A percentile compares a stretch with the other conserved stretches of the same genome.
These are phyloP conservation scores for Ceratobasidium sp. DNA, from an alignment of 1,284 basidiomycete genomes.

Conservation along the genomic window DNA sequence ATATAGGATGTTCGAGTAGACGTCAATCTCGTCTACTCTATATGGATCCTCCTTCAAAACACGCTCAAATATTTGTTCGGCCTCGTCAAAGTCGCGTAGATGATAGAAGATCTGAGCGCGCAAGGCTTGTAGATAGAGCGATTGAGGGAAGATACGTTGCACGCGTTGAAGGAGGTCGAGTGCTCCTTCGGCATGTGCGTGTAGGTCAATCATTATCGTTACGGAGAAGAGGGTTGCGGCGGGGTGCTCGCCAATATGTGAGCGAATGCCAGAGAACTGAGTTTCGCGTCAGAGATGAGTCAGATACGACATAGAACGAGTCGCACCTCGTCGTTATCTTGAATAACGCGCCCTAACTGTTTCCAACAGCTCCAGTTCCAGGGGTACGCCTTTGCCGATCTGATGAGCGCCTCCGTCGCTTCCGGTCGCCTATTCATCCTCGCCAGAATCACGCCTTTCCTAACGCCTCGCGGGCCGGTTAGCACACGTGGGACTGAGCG, in stretches of 20 bases:
- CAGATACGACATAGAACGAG: neutral
- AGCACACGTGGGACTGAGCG: constrained; percentile 27
- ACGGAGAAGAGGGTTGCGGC: constrained; percentile 55
- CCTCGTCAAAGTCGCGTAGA: constrained; percentile 88
- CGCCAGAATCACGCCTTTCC: constrained; percentile 84
- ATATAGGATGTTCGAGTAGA: constrained; percentile 97
- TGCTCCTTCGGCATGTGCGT: constrained; percentile 85
- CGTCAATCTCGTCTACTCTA: constrained; percentile 94
- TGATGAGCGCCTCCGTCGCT: constrained; percentile 85
- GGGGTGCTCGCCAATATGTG: constrained; percentile 31
- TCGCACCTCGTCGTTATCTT: constrained; percentile 89
- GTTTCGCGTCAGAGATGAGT: neutral
- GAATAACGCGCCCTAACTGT: constrained; percentile 82
- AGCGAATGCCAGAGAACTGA: constrained; percentile 25
- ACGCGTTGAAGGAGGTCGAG: constrained; percentile 80
- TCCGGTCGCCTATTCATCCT: constrained; percentile 84
- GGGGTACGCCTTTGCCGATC: constrained; percentile 84
- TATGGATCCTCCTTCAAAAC: constrained; percentile 87
- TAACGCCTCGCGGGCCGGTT: constrained; percentile 54
- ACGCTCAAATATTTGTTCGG: constrained; percentile 85
- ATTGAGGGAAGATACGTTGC: constrained; percentile 84
- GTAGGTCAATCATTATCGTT: constrained; percentile 90
- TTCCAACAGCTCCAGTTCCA: constrained; percentile 99
- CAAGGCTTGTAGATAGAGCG: constrained; percentile 88
- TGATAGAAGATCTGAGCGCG: constrained; percentile 91